Conservation (phyloP, 768 basidiomycete genomes). For the Russula abietina region DNA sequence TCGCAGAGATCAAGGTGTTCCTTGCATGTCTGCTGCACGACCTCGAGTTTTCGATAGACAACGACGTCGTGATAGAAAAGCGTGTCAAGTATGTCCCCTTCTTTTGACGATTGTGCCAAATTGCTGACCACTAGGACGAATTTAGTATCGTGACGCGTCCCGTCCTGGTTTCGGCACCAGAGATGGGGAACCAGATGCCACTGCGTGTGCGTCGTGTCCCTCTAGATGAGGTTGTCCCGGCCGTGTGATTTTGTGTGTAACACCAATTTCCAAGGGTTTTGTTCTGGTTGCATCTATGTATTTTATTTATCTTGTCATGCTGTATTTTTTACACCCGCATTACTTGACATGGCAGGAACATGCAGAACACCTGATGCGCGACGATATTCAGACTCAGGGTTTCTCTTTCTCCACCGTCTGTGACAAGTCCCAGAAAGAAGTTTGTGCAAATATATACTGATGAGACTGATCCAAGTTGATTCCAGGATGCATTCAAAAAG, state of each 20-base stretch:
- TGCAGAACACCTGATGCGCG: not conserved
- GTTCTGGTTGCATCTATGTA: not conserved
- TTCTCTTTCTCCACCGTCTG: too few relatives aligned
- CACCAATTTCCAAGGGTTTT: not conserved
- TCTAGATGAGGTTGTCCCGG: not conserved
- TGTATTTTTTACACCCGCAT: not conserved
- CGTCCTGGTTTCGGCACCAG: constrained; percentile 49
- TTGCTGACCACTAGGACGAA: constrained; percentile 9
- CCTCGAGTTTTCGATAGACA: constrained; percentile 48
- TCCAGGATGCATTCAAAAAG: too few relatives aligned
- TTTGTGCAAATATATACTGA: too few relatives aligned
- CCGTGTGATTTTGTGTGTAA: not conserved
- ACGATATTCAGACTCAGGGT: too few relatives aligned
- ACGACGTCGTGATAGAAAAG: constrained; percentile 53
- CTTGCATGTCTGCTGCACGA: constrained; percentile 53
- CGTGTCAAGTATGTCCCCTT: constrained; percentile 49
- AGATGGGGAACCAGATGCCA: constrained; percentile 56
- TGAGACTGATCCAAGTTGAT: too few relatives aligned
- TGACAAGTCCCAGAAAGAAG: too few relatives aligned
- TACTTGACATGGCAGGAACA: not conserved
- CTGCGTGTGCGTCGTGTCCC: constrained; percentile 40
- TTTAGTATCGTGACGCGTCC: constrained; percentile 50
- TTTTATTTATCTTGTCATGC: not conserved
- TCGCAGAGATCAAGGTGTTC: constrained; percentile 59
- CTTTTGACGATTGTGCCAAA: constrained; percentile 22